phyloP scores from a whole-genome alignment of 1,284 basidiomycete genomes.

The Uromyces viciae-fabae region DNA sequence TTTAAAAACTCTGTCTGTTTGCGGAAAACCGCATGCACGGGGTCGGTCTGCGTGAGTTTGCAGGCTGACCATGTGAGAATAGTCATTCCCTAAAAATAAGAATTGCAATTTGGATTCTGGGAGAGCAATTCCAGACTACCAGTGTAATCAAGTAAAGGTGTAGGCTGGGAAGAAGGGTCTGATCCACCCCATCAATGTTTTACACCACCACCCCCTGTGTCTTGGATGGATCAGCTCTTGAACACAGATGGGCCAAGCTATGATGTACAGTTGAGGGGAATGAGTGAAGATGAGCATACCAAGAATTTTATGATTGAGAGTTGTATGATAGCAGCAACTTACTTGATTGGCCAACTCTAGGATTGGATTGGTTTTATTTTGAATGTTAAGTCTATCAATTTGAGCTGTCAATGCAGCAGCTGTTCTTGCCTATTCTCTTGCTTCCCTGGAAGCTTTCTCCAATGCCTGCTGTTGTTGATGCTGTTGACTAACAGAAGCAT shows the following conservation, averaged over 20 bases:
- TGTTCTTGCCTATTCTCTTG: constrained; percentile 19
- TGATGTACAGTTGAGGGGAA: no score
- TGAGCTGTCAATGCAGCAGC: constrained; percentile 27
- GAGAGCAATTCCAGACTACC: not conserved
- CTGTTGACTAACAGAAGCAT: constrained; percentile 4
- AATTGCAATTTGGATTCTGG: not conserved
- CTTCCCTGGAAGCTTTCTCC: not conserved
- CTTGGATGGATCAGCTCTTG: not conserved
- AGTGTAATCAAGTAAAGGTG: constrained; percentile 13
- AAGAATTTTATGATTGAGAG: not conserved
- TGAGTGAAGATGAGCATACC: not conserved
- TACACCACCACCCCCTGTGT: not conserved
- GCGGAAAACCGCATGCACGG: no score
- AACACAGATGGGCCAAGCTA: not conserved
- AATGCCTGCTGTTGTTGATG: not conserved
- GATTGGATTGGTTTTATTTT: not conserved
- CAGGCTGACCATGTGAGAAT: no score
- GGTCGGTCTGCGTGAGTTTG: no score
- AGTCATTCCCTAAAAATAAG: no score
- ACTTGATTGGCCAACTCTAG: constrained; percentile 1
- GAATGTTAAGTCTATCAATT: constrained; percentile 17
- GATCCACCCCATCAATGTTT: not conserved
- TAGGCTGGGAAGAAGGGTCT: constrained; percentile 16
- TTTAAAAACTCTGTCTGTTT: no score
- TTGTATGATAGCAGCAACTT: not conserved